Conservation (phyloP, 495 filamentous ascomycete genomes). For the Penicillium manginii region DNA sequence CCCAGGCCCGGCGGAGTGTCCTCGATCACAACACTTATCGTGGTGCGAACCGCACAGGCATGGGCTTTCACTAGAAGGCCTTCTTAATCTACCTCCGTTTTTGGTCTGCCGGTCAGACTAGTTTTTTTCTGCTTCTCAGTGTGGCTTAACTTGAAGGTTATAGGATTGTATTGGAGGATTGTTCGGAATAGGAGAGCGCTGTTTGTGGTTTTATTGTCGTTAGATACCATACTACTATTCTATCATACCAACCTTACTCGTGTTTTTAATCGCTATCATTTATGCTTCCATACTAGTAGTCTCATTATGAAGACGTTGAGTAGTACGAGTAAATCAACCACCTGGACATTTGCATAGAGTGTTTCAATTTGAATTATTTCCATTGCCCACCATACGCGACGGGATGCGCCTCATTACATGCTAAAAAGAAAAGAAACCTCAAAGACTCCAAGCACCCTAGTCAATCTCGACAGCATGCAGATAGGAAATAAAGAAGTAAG, state of each 20-base stretch:
- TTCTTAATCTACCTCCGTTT: not conserved
- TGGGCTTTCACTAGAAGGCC: conserved; percentile 26
- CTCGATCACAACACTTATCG: conserved; percentile 39
- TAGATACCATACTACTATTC: not conserved
- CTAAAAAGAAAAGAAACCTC: not conserved
- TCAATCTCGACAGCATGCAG: not conserved
- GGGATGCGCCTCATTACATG: not conserved
- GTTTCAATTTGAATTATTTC: conserved; percentile 5
- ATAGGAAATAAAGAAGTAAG: not conserved
- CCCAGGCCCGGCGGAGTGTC: conserved; percentile 19
- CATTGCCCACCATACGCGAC: not conserved
- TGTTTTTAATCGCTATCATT: not conserved
- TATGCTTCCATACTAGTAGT: not conserved
- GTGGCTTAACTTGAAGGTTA: conserved; percentile 10
- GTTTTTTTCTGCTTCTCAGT: conserved; percentile 15
- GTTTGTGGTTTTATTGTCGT: not conserved
- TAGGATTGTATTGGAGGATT: conserved; percentile 12
- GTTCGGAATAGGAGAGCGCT: conserved; percentile 3
- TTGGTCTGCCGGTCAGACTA: conserved; percentile 29
- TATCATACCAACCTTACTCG: not conserved
- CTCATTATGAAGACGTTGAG: not conserved
- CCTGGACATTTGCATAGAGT: not conserved
- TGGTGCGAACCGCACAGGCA: conserved; percentile 40
- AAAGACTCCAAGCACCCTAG: not conserved
- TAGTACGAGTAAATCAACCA: not conserved